Percentiles rank a stretch among this genome's conserved stretches.
These are phyloP conservation scores for Chaetomiaceae sp. DNA, from an alignment of 2,329 filamentous ascomycete genomes.

Conservation along the genomic window DNA sequence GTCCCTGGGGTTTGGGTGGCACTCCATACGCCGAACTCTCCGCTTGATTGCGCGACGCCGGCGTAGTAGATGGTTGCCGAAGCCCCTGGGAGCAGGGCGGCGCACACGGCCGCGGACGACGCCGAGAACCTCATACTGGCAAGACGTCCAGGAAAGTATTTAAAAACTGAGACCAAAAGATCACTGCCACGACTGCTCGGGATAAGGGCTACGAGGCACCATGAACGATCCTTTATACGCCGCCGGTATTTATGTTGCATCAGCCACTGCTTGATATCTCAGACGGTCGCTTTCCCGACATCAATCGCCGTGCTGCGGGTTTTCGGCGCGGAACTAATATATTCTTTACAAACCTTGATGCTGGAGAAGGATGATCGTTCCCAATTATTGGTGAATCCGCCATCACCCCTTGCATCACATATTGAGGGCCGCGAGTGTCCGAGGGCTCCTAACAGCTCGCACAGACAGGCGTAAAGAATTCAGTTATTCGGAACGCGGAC, in stretches of 20 bases:
- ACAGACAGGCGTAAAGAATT: background rate
- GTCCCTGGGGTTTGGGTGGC: slow-evolving; percentile 34
- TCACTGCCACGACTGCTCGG: no score
- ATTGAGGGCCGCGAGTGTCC: background rate
- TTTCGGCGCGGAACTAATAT: background rate
- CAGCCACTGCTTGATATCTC: no score
- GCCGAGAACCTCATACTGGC: slow-evolving; percentile 26
- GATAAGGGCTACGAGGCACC: background rate
- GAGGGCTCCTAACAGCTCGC: background rate
- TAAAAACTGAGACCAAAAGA: no score
- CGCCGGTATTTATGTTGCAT: background rate
- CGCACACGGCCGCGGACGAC: slow-evolving; percentile 14
- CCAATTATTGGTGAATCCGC: background rate
- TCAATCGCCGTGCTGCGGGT: background rate
- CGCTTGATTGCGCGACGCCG: slow-evolving; percentile 44
- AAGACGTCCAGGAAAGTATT: no score
- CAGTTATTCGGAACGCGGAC: background rate
- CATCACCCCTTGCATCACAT: background rate
- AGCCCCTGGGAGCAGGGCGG: slow-evolving; percentile 26
- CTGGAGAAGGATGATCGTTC: background rate
- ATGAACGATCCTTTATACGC: background rate
- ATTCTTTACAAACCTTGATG: background rate
- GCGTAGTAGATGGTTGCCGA: slow-evolving; percentile 45
- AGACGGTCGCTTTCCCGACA: background rate
- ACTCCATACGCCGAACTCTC: slow-evolving; percentile 45